Percentiles rank a stretch among this genome's conserved stretches.
phyloP scores from a whole-genome alignment of 2,329 filamentous ascomycete genomes.

The Penicillium janthinellum region DNA sequence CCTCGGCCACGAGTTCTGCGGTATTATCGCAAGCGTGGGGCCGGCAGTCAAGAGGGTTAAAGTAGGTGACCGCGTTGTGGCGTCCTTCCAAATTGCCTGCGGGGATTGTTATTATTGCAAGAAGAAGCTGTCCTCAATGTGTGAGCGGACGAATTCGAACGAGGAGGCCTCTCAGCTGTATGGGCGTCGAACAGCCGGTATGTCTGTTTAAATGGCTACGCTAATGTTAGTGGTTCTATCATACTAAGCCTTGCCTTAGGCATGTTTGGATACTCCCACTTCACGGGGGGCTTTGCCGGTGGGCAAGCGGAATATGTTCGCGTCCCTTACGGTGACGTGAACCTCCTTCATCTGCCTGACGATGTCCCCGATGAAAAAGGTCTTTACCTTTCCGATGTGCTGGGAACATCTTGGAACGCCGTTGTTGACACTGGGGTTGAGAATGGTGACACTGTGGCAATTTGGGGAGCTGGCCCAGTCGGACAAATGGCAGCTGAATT shows the following conservation, averaged over 20 bases:
- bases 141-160: conserved; percentile 77
- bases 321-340: conserved; percentile 56
- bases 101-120: conserved; percentile 73
- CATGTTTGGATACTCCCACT: conserved; percentile 71
- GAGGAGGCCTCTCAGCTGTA: conserved; percentile 73
- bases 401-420: conserved; percentile 76
- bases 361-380: conserved; percentile 82
- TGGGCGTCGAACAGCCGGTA: conserved; percentile 71
- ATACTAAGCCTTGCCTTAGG: conserved; percentile 30
- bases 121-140: conserved; percentile 75
- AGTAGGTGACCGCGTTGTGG: conserved; percentile 71
- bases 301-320: conserved; percentile 86
- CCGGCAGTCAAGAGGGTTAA: conserved; percentile 56
- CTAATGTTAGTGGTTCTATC: background rate
- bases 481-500: conserved; percentile 75
- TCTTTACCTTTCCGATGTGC: conserved; percentile 78
- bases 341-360: conserved; percentile 69
- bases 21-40: conserved; percentile 58
- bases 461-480: conserved; percentile 84
- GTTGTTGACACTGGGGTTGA: conserved; percentile 82
- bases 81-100: conserved; percentile 79
- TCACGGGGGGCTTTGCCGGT: conserved; percentile 84
- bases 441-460: conserved; percentile 72
- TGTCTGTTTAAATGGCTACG: conserved; percentile 25
- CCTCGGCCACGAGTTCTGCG: conserved; percentile 62